These are phyloP conservation scores for Penicillium sp. DNA, from an alignment of 2,329 filamentous ascomycete species.

Conservation along the genomic window DNA sequence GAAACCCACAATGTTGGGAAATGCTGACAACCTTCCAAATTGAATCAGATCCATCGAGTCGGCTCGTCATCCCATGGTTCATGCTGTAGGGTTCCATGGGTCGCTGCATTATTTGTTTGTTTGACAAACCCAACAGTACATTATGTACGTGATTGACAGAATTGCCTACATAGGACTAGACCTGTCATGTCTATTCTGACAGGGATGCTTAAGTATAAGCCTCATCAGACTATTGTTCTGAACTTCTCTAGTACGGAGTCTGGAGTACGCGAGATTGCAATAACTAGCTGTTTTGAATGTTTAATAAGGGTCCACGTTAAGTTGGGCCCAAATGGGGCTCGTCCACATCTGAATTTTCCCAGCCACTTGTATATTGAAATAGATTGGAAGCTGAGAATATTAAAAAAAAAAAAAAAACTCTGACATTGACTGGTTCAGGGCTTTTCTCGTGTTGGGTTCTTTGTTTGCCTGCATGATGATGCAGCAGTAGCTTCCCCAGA, in stretches of 20 bases:
- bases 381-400: neutral
- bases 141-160: neutral
- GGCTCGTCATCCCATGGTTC: neutral
- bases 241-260: neutral
- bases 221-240: too few species aligned
- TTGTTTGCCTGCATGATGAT: constrained; percentile 12
- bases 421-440: neutral
- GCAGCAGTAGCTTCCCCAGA: constrained; percentile 9
- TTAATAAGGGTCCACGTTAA: neutral
- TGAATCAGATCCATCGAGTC: neutral
- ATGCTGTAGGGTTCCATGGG: neutral
- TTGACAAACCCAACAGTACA: neutral
- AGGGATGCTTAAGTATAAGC: too few species aligned
- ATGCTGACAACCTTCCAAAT: neutral
- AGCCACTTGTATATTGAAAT: neutral
- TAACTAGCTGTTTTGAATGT: neutral
- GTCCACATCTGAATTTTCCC: neutral
- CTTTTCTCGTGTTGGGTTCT: neutral
- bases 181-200: too few species aligned
- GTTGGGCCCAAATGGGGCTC: neutral
- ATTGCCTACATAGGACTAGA: neutral
- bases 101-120: neutral
- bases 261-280: too few species aligned
- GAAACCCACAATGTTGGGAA: neutral
- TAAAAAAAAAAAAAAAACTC: too few species aligned